A percentile compares a stretch with the other conserved stretches of the same genome.
Conservation (phyloP, 495 filamentous ascomycete species). For the Talaromyces stipitatus region DNA sequence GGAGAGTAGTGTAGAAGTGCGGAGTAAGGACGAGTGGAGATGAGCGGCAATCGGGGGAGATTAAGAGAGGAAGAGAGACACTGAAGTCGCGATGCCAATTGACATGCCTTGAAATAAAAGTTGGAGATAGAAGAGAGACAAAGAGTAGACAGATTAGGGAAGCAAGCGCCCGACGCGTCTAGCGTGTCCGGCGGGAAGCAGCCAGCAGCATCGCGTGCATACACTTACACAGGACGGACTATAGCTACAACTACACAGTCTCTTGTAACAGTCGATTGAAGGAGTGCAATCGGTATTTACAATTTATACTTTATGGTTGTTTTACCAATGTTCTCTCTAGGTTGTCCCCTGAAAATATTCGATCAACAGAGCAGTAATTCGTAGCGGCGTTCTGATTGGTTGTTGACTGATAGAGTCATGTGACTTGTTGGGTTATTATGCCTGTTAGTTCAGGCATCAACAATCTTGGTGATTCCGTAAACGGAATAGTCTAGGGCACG, state of each 20-base stretch:
- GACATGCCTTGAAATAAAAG: not conserved
- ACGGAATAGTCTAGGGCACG: constrained; percentile 5
- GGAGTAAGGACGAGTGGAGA: not conserved
- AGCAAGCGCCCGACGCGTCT: constrained; percentile 7
- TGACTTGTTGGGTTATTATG: not conserved
- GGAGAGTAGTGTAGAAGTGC: not conserved
- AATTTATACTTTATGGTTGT: too few relatives aligned
- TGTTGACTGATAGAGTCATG: not conserved
- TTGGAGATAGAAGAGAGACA: not conserved
- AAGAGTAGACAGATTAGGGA: not conserved
- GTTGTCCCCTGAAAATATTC: too few relatives aligned
- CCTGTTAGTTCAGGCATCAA: not conserved
- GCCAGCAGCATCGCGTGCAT: not conserved
- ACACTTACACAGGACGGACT: too few relatives aligned
- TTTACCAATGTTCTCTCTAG: too few relatives aligned
- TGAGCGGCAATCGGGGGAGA: not conserved
- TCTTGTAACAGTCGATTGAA: too few relatives aligned
- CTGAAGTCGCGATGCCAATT: not conserved
- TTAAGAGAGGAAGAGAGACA: not conserved
- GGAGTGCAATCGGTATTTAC: too few relatives aligned
- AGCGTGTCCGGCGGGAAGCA: constrained; percentile 4
- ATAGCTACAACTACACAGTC: too few relatives aligned
- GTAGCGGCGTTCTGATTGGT: not conserved
- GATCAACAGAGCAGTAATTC: too few relatives aligned
- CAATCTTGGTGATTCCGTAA: constrained; percentile 1